A percentile compares a stretch with the other conserved stretches of the same genome.
Conservation (phyloP, 1,284 basidiomycete species). For the Pseudozyma thailandica region DNA sequence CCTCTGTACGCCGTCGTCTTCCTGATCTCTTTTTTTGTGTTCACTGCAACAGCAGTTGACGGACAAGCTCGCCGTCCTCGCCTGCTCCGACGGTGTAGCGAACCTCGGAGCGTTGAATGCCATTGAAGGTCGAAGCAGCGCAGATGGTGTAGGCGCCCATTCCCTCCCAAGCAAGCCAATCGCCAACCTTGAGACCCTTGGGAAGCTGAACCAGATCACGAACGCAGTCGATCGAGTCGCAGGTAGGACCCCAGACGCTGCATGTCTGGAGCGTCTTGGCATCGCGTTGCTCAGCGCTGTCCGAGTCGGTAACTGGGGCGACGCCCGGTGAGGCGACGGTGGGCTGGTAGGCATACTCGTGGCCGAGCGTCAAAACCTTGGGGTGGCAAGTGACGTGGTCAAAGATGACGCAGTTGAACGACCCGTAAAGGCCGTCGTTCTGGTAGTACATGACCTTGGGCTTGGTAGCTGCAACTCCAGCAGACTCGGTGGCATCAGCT, state of each 20-base stretch:
- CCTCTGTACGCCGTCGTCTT: no score
- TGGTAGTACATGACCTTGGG: constrained; percentile 68
- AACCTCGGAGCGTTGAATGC: constrained; percentile 69
- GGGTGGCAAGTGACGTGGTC: constrained; percentile 89
- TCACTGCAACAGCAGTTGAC: constrained; percentile 36
- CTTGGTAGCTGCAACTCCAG: no score
- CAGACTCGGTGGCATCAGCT: constrained; percentile 8
- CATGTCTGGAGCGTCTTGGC: constrained; percentile 69
- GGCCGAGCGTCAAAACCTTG: constrained; percentile 75
- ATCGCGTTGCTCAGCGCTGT: constrained; percentile 22
- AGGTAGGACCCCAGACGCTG: constrained; percentile 77
- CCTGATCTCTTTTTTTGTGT: no score
- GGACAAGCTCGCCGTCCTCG: constrained; percentile 29
- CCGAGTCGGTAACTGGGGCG: constrained; percentile 6
- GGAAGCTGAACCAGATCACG: constrained; percentile 58
- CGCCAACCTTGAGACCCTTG: constrained; percentile 72
- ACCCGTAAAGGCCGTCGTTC: constrained; percentile 77
- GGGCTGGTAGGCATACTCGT: constrained; percentile 67
- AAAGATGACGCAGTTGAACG: constrained; percentile 96
- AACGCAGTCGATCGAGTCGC: constrained; percentile 84
- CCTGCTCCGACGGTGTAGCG: constrained; percentile 69
- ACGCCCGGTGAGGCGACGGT: constrained; percentile 57
- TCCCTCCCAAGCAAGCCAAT: constrained; percentile 89
- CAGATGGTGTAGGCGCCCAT: constrained; percentile 96
- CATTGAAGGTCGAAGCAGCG: constrained; percentile 88